These are phyloP conservation scores for Alternaria sp. DNA, from an alignment of 2,329 filamentous ascomycete genomes.

Conservation along the genomic window DNA sequence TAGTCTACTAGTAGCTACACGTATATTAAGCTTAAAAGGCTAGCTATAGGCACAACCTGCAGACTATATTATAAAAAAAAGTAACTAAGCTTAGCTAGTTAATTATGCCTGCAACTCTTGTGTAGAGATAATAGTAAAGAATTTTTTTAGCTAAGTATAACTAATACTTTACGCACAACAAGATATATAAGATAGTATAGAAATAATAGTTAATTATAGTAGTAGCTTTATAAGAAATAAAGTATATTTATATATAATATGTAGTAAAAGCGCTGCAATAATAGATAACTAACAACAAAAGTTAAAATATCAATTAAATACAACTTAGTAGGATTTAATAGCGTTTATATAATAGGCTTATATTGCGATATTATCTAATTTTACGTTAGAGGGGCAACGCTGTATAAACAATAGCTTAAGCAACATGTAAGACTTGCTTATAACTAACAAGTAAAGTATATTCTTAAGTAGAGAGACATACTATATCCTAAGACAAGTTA, in stretches of 20 bases:
- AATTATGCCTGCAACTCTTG: constrained; percentile 8
- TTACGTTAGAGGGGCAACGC: no score
- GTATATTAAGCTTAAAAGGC: not conserved
- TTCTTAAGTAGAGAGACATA: no score
- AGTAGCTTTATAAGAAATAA: not conserved
- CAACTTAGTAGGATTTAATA: no score
- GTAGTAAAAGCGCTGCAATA: not conserved
- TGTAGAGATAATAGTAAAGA: constrained; percentile 2
- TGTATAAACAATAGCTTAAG: no score
- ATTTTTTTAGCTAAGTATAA: not conserved
- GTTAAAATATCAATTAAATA: no score
- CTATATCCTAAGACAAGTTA: no score
- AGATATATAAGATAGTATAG: constrained; percentile 9
- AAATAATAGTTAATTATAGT: constrained; percentile 2
- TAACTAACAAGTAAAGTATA: no score
- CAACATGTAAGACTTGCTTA: no score
- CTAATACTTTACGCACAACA: constrained; percentile 1
- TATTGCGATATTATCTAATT: fast-evolving
- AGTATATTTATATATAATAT: not conserved
- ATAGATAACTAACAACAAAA: not conserved
- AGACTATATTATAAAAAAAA: constrained; percentile 6
- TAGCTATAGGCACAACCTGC: not conserved
- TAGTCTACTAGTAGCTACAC: not conserved
- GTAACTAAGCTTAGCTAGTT: constrained; percentile 4
- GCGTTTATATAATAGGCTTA: no score